These are phyloP conservation scores for Hypoxylon sp. DNA, from an alignment of 2,329 filamentous ascomycete species.

Conservation along the genomic window DNA sequence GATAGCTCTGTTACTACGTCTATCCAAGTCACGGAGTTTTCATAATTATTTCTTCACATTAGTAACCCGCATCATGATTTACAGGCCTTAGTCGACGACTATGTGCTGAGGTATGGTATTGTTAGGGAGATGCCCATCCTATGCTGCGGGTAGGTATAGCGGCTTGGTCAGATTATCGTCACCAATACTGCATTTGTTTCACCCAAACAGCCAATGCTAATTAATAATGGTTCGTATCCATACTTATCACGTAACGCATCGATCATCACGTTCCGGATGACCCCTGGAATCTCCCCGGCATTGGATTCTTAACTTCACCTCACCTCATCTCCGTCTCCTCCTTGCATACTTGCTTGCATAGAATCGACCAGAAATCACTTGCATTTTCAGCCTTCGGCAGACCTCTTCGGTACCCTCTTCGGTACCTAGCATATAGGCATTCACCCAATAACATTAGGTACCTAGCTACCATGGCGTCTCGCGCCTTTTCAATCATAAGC, in stretches of 20 bases:
- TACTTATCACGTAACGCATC: slow-evolving; percentile 14
- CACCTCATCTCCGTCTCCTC: slow-evolving; percentile 5
- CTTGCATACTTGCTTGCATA: slow-evolving; percentile 9
- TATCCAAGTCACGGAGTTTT: slow-evolving; percentile 6
- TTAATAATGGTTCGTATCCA: slow-evolving; percentile 31
- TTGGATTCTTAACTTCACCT: slow-evolving; percentile 15
- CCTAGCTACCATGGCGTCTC: slow-evolving; percentile 18
- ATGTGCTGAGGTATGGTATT: background rate
- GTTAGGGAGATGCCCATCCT: slow-evolving; percentile 7
- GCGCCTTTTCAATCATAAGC: slow-evolving; percentile 24
- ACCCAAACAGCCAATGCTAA: slow-evolving; percentile 22
- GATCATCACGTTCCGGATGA: slow-evolving; percentile 12
- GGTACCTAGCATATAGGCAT: slow-evolving; percentile 19
- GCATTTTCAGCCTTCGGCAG: slow-evolving; percentile 16
- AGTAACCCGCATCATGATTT: slow-evolving; percentile 1
- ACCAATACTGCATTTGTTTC: slow-evolving; percentile 18
- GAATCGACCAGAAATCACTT: slow-evolving; percentile 22
- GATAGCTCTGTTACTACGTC: background rate
- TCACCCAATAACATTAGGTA: slow-evolving; percentile 19
- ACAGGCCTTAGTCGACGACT: background rate
- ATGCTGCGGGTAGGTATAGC: background rate
- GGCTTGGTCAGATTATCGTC: slow-evolving; percentile 17
- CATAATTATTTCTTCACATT: slow-evolving; percentile 19
- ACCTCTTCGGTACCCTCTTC: slow-evolving; percentile 20
- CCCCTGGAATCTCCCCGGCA: slow-evolving; percentile 12